These are phyloP conservation scores for Podospora pseudopauciseta DNA, from an alignment of 495 filamentous ascomycete species.

Conservation along the genomic window DNA sequence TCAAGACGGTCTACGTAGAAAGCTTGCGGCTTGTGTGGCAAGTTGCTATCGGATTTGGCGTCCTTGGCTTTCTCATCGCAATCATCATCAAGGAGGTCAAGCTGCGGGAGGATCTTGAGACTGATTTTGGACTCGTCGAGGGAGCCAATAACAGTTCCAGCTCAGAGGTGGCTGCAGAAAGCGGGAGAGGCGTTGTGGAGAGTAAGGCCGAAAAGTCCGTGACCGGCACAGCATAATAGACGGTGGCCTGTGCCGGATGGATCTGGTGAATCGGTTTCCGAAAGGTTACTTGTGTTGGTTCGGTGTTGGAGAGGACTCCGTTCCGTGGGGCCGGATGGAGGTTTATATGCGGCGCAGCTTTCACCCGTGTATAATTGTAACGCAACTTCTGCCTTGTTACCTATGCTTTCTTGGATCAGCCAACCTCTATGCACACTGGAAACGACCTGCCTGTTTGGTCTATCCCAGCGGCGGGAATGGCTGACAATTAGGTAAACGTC, in stretches of 20 bases:
- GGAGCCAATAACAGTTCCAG: neutral
- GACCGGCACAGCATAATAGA: neutral
- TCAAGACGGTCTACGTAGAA: constrained; percentile 3
- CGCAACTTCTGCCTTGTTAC: neutral
- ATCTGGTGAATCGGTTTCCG: neutral
- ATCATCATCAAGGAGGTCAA: neutral
- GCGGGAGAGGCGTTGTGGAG: neutral
- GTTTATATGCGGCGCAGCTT: neutral
- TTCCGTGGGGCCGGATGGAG: neutral
- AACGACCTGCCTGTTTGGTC: neutral
- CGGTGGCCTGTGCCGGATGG: neutral
- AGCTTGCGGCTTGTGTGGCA: neutral
- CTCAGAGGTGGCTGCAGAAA: neutral
- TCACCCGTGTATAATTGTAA: neutral
- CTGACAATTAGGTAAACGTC: neutral
- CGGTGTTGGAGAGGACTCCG: neutral
- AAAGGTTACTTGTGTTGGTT: neutral
- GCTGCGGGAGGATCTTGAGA: neutral
- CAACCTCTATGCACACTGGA: neutral
- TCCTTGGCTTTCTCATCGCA: neutral
- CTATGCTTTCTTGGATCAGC: neutral
- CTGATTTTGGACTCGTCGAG: neutral
- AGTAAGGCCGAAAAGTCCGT: neutral
- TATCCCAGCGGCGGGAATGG: neutral
- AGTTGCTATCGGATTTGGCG: neutral